Conservation (phyloP, 768 basidiomycete species). For the Mycena leptocephala region DNA sequence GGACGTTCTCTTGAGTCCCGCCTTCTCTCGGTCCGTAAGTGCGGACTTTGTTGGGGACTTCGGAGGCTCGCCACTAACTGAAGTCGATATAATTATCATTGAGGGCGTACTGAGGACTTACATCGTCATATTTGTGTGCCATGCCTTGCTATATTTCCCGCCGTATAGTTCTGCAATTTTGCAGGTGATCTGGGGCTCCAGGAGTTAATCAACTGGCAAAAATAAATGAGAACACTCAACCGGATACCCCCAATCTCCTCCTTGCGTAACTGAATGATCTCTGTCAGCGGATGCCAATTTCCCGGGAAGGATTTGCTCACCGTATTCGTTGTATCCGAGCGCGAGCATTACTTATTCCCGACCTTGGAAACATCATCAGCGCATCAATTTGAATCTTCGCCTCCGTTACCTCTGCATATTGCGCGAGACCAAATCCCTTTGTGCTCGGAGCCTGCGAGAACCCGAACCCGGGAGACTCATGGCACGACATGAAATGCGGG, state of each 20-base stretch:
- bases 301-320: background rate
- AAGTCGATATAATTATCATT: too few relatives aligned
- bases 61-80: too few relatives aligned
- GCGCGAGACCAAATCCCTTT: conserved; percentile 62
- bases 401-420: conserved; percentile 65
- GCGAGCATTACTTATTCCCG: background rate
- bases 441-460: conserved; percentile 72
- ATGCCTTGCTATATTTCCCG: conserved; percentile 19
- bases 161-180: conserved; percentile 14
- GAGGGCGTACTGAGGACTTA: background rate
- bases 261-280: background rate
- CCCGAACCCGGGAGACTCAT: conserved; percentile 73
- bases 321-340: conserved; percentile 17
- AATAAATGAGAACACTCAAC: background rate
- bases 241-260: background rate
- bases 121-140: conserved; percentile 18
- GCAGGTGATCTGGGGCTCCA: conserved; percentile 8
- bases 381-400: background rate
- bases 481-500: conserved; percentile 78
- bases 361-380: background rate
- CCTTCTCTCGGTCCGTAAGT: too few relatives aligned
- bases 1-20: background rate
- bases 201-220: background rate
- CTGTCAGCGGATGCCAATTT: background rate
- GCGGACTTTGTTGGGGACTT: too few relatives aligned